Percentiles rank a stretch among this genome's conserved stretches.
phyloP scores from a whole-genome alignment of 768 basidiomycete species.

The Mycena venus region DNA sequence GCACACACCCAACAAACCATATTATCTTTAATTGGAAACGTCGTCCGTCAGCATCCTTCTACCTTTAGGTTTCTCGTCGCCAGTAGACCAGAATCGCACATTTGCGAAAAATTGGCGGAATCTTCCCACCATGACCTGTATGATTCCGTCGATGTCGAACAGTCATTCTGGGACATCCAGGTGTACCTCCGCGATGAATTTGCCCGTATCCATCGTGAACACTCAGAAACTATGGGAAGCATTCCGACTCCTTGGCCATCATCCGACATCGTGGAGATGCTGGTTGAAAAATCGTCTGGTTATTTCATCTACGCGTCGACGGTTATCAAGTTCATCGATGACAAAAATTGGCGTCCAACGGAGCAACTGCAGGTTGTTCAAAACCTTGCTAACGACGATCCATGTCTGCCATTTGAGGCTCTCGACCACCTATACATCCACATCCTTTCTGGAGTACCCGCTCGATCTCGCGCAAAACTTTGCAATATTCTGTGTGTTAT shows the following conservation, averaged over 20 bases:
- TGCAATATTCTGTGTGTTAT: neutral
- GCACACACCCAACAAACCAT: neutral
- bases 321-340: constrained; percentile 4
- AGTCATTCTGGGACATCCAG: neutral
- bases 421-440: neutral
- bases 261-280: neutral
- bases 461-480: neutral
- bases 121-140: neutral
- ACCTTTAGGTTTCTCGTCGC: neutral
- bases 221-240: neutral
- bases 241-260: constrained; percentile 1
- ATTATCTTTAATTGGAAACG: no score
- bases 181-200: neutral
- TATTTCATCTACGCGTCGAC: constrained; percentile 2
- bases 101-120: neutral
- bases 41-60: neutral
- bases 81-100: constrained; percentile 2
- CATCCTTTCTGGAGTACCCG: neutral
- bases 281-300: neutral
- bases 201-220: constrained; percentile 8
- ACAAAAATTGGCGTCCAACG: neutral
- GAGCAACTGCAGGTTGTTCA: neutral
- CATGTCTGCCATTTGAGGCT: neutral
- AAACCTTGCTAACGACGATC: neutral
- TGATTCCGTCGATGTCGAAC: neutral